Percentiles rank a stretch among this genome's conserved stretches.
Evolutionary conservation across 148 eudicot genomes (phyloP).

Genomic region (Pharnaceum exiguum): DNA sequence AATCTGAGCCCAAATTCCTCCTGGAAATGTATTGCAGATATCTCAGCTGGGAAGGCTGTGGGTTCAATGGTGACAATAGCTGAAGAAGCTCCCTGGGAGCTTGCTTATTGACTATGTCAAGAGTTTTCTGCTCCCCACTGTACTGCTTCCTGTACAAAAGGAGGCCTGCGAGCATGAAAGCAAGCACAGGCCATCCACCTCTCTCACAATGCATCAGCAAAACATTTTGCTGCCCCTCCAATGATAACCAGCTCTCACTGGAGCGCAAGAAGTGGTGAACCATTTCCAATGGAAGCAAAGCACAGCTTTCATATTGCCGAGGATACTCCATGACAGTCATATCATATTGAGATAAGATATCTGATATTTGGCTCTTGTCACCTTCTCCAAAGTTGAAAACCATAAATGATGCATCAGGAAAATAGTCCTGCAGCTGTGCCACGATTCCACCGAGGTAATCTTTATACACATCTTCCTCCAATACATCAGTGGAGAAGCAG

Average conservation of each 20-base stretch:
- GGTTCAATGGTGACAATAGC: conserved; percentile 54
- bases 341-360: conserved; percentile 61
- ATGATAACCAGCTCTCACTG: conserved; percentile 69
- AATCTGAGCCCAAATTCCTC: conserved; percentile 49
- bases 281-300: conserved; percentile 70
- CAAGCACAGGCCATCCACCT: conserved; percentile 85
- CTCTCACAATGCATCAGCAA: conserved; percentile 77
- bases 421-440: conserved; percentile 62
- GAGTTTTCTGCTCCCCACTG: conserved; percentile 68
- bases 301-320: conserved; percentile 61
- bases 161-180: conserved; percentile 82
- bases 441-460: conserved; percentile 60
- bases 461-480: conserved; percentile 65
- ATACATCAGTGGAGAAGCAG: conserved; percentile 68
- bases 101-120: conserved; percentile 75
- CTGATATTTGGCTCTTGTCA: conserved; percentile 66
- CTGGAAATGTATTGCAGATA: conserved; percentile 70
- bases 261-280: conserved; percentile 69
- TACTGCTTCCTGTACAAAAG: conserved; percentile 62
- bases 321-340: conserved; percentile 90
- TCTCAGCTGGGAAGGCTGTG: conserved; percentile 68
- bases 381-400: conserved; percentile 82
- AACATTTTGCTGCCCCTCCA: conserved; percentile 73
- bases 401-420: conserved; percentile 76
- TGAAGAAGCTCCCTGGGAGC: conserved; percentile 69